Percentiles rank a stretch among this genome's conserved stretches.
Conservation (phyloP, 352 stramenopile genomes). For the Phytophthora podocarpi region DNA sequence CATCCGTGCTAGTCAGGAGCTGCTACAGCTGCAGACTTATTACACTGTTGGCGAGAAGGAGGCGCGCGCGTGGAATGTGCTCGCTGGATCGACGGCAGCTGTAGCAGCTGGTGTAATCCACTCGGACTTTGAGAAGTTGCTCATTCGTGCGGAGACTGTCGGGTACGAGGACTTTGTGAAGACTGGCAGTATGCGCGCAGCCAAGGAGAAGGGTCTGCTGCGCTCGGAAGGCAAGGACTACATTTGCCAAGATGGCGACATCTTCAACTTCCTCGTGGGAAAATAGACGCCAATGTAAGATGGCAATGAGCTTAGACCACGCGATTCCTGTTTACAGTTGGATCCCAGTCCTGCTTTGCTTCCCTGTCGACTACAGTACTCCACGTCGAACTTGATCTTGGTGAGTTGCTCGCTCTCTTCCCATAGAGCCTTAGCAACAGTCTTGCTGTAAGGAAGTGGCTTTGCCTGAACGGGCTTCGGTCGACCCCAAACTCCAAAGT, state of each 20-base stretch:
- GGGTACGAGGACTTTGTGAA: constrained; percentile 96
- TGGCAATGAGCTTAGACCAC: not conserved
- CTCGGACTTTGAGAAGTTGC: constrained; percentile 88
- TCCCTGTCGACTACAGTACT: not conserved
- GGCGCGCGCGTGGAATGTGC: constrained; percentile 83
- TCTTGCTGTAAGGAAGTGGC: constrained; percentile 8
- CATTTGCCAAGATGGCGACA: constrained; percentile 97
- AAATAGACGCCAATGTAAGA: constrained; percentile 34
- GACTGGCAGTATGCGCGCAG: constrained; percentile 92
- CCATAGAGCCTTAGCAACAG: constrained; percentile 21
- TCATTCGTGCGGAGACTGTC: constrained; percentile 94
- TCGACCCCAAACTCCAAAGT: constrained; percentile 23
- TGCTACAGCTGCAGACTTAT: constrained; percentile 96
- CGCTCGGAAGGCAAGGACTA: constrained; percentile 98
- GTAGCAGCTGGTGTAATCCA: constrained; percentile 84
- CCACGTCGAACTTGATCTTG: constrained; percentile 7
- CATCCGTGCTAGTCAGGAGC: constrained; percentile 91
- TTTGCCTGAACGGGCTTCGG: constrained; percentile 30
- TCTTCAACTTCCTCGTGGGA: constrained; percentile 97
- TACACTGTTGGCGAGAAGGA: constrained; percentile 94
- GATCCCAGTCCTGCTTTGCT: not conserved
- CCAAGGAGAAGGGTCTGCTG: constrained; percentile 94
- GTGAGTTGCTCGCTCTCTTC: constrained; percentile 33
- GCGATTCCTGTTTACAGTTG: not conserved
- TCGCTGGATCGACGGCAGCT: constrained; percentile 72